These are phyloP conservation scores for Populus nigra DNA, from an alignment of 345 rosid species.

Conservation along the genomic window DNA sequence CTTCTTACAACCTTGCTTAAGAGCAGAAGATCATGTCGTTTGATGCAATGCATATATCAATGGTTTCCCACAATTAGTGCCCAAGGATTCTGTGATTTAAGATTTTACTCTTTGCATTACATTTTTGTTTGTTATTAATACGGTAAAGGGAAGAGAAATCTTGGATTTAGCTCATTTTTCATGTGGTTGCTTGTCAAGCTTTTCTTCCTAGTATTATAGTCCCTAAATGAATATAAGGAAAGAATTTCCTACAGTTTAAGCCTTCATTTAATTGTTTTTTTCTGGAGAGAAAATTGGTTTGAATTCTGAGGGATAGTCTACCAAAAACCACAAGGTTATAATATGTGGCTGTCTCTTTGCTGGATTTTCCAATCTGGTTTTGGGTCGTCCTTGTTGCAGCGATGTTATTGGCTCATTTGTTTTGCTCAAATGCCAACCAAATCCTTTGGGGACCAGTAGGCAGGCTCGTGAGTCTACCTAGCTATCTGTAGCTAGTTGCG, in stretches of 20 bases:
- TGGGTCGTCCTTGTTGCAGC: too few relatives aligned
- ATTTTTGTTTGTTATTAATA: not conserved
- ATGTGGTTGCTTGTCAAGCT: not conserved
- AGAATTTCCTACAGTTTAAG: not conserved
- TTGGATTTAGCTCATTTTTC: not conserved
- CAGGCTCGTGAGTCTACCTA: too few relatives aligned
- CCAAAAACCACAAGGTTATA: too few relatives aligned
- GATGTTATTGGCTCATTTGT: too few relatives aligned
- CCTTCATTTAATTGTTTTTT: too few relatives aligned
- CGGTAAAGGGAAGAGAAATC: not conserved
- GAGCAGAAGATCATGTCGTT: not conserved
- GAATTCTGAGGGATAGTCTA: too few relatives aligned
- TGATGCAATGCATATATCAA: not conserved
- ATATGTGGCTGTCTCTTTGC: too few relatives aligned
- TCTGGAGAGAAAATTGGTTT: too few relatives aligned
- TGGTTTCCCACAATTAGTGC: not conserved
- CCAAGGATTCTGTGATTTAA: not conserved
- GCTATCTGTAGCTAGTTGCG: too few relatives aligned
- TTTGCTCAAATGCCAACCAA: too few relatives aligned
- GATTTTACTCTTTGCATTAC: not conserved
- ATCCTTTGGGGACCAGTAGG: too few relatives aligned
- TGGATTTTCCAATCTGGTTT: too few relatives aligned
- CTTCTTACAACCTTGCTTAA: not conserved
- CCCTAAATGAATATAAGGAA: not conserved
- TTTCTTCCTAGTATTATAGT: not conserved